These are phyloP conservation scores for Nicotiana benthamiana DNA, from an alignment of 257 asterid species.

Conservation along the genomic window DNA sequence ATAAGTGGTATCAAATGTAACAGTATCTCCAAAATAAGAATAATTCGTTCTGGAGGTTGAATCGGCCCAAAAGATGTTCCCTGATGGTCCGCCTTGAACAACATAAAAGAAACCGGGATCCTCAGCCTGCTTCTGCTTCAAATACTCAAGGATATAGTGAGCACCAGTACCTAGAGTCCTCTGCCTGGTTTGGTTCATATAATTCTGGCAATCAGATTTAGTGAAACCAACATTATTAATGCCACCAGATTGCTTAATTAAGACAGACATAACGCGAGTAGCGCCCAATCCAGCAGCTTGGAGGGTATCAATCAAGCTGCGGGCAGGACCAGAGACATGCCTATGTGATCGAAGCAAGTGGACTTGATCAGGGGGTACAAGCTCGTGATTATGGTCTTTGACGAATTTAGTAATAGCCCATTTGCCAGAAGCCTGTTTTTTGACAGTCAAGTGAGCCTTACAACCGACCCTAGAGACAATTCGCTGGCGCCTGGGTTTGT, in stretches of 20 bases:
- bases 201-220: conserved; percentile 84
- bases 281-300: conserved; percentile 99
- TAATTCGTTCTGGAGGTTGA: conserved; percentile 56
- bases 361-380: conserved; percentile 88
- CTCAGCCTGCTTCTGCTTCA: conserved; percentile 70
- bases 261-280: conserved; percentile 80
- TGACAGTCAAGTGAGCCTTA: conserved; percentile 76
- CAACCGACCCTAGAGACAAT: conserved; percentile 84
- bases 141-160: conserved; percentile 71
- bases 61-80: conserved; percentile 91
- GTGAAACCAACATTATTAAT: conserved; percentile 90
- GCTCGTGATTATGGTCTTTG: conserved; percentile 81
- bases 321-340: conserved; percentile 88
- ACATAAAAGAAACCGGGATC: conserved; percentile 63
- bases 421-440: conserved; percentile 74
- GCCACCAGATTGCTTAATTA: conserved; percentile 87
- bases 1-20: conserved; percentile 83
- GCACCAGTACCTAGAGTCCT: conserved; percentile 81
- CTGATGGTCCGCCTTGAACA: conserved; percentile 56
- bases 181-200: conserved; percentile 69
- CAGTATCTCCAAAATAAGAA: conserved; percentile 79
- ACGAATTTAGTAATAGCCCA: conserved; percentile 67
- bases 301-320: conserved; percentile 81
- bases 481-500: conserved; percentile 69
- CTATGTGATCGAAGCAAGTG: conserved; percentile 86